phyloP scores from a whole-genome alignment of 345 rosid species.

The Tarenaya hassleriana region DNA sequence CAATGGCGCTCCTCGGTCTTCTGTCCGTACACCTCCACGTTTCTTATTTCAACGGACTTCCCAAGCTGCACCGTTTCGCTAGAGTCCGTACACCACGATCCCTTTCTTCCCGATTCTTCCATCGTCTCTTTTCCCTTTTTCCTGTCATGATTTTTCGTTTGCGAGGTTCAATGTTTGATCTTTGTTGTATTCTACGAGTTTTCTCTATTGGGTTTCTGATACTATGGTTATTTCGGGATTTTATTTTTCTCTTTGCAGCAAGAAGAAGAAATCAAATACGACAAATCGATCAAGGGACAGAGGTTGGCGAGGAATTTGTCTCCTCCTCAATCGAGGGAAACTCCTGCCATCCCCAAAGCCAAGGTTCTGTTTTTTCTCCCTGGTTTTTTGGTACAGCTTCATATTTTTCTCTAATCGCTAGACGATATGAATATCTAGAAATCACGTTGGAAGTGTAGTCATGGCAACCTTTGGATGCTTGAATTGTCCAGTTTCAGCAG shows the following conservation, averaged over 20 bases:
- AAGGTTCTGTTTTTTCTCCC: slow-evolving; percentile 30
- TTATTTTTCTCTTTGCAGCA: slow-evolving; percentile 26
- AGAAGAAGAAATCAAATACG: slow-evolving; percentile 25
- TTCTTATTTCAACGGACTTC: slow-evolving; percentile 41
- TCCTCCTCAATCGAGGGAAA: slow-evolving; percentile 26
- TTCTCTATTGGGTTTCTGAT: slow-evolving; percentile 10
- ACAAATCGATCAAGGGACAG: slow-evolving; percentile 32
- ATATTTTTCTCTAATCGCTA: not conserved
- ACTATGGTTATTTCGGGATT: not conserved
- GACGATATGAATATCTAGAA: not conserved
- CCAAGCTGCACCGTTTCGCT: slow-evolving; percentile 39
- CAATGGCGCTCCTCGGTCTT: slow-evolving; percentile 35
- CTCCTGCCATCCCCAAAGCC: slow-evolving; percentile 5
- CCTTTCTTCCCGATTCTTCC: not conserved
- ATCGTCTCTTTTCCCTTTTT: not conserved
- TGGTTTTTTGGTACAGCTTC: not conserved
- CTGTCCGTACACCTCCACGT: slow-evolving; percentile 50
- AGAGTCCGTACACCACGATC: slow-evolving; percentile 22
- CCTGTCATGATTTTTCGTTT: not conserved
- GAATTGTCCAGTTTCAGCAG: slow-evolving; percentile 22
- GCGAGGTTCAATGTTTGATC: not conserved
- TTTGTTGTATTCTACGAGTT: not conserved
- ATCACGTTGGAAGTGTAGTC: slow-evolving; percentile 6
- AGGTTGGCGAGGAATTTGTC: slow-evolving; percentile 19
- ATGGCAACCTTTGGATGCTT: slow-evolving; percentile 4